Evolutionary conservation across 306 rosid species (phyloP).

Genomic region (Cicer yamashitae): DNA sequence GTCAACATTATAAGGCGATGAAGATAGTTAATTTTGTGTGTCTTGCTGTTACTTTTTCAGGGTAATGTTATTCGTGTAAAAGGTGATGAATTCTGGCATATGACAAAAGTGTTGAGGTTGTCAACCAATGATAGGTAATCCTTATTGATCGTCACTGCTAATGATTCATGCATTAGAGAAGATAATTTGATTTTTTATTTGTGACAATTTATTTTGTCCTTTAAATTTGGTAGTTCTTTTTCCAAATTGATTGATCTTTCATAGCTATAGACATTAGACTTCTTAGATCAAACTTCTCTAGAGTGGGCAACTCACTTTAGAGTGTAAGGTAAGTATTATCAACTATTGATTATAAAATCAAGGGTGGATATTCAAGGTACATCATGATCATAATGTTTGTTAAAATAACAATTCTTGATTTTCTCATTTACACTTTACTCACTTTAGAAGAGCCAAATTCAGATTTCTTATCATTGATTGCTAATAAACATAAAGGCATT

Average conservation of each 20-base stretch:
- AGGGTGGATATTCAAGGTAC: too few relatives aligned
- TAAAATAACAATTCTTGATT: too few relatives aligned
- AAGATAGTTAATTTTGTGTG: background rate
- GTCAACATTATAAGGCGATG: background rate
- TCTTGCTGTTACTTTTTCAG: constrained; percentile 50
- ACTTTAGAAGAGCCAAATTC: too few relatives aligned
- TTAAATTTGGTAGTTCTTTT: constrained; percentile 23
- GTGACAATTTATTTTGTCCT: constrained; percentile 1
- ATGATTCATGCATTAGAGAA: constrained; percentile 19
- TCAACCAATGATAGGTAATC: constrained; percentile 72
- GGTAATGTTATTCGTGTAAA: constrained; percentile 69
- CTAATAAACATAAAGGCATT: background rate
- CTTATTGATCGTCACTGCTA: background rate
- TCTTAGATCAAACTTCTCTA: background rate
- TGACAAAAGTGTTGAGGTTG: constrained; percentile 88
- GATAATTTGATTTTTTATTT: background rate
- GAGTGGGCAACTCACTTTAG: too few relatives aligned
- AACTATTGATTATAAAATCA: too few relatives aligned
- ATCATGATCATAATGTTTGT: too few relatives aligned
- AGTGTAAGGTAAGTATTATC: too few relatives aligned
- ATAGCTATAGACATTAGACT: background rate
- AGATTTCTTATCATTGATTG: constrained; percentile 9
- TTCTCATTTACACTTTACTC: too few relatives aligned
- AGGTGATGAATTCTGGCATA: constrained; percentile 96
- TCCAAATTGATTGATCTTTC: constrained; percentile 19